phyloP scores from a whole-genome alignment of 352 stramenopile genomes.

The Phytopythium chamaehyphon region DNA sequence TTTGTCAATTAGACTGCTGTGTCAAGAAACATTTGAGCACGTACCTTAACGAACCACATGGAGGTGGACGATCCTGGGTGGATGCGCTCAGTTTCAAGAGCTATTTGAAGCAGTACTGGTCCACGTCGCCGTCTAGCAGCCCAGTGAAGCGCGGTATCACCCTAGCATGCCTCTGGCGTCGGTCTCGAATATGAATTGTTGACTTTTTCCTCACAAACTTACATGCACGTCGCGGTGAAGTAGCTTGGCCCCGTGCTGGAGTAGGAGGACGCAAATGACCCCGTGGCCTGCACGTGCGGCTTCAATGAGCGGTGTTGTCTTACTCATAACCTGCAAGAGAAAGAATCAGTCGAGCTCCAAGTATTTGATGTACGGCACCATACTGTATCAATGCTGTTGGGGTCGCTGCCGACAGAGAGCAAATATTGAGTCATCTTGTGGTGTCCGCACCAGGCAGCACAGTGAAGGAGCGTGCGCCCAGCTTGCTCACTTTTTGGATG shows the following conservation, averaged over 20 bases:
- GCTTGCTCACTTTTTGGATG: constrained; percentile 40
- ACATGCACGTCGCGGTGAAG: constrained; percentile 41
- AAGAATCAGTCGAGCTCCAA: background rate
- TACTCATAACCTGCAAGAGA: constrained; percentile 28
- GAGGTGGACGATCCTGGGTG: constrained; percentile 18
- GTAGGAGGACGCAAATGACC: constrained; percentile 40
- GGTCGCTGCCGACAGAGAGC: constrained; percentile 32
- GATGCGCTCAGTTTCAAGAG: constrained; percentile 28
- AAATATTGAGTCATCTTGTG: constrained; percentile 31
- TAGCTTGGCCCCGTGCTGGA: constrained; percentile 39
- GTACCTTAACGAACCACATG: constrained; percentile 53
- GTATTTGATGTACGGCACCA: background rate
- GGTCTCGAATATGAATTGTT: background rate
- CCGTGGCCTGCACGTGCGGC: constrained; percentile 48
- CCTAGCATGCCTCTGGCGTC: no score
- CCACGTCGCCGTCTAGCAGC: constrained; percentile 47
- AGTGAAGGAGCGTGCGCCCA: constrained; percentile 62
- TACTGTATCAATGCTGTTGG: constrained; percentile 58
- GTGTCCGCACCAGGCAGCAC: constrained; percentile 53
- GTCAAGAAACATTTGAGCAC: background rate
- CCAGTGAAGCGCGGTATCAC: constrained; percentile 74
- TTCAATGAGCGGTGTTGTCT: constrained; percentile 56
- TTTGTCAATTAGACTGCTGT: no score
- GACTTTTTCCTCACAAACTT: constrained; percentile 4
- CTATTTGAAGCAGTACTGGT: constrained; percentile 43